These are phyloP conservation scores for Ceratocystis diversiconidia DNA, from an alignment of 2,329 filamentous ascomycete genomes.

Conservation along the genomic window DNA sequence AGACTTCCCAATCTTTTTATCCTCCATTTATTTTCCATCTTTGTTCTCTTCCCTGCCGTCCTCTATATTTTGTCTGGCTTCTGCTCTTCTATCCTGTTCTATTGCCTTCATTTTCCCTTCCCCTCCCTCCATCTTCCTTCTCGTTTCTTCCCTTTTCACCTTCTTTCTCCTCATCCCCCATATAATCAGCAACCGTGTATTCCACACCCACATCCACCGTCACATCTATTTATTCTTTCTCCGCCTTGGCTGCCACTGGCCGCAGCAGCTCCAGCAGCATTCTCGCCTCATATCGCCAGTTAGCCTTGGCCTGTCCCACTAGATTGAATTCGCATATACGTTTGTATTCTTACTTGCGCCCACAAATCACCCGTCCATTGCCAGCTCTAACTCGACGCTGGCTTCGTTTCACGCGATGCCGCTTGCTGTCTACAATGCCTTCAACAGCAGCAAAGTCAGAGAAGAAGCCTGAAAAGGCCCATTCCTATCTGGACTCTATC, in stretches of 20 bases:
- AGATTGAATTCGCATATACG: background rate
- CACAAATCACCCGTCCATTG: background rate
- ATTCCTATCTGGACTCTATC: slow-evolving; percentile 47
- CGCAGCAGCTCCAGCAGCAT: background rate
- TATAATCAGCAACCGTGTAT: background rate
- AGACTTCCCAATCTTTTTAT: background rate
- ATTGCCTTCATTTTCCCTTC: background rate
- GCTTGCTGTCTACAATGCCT: slow-evolving; percentile 10
- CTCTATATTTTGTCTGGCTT: background rate
- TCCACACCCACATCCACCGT: background rate
- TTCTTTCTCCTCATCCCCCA: background rate
- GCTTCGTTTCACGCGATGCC: slow-evolving; percentile 15
- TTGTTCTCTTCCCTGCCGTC: background rate
- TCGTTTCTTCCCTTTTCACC: background rate
- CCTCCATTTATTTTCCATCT: background rate
- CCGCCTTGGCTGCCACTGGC: background rate
- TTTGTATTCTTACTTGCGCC: background rate
- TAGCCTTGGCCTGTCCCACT: background rate
- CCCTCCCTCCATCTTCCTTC: background rate
- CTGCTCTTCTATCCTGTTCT: background rate
- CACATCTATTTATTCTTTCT: background rate
- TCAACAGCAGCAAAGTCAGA: slow-evolving; percentile 23
- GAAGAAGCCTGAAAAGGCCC: slow-evolving; percentile 43
- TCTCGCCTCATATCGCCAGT: background rate
- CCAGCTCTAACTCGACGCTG: slow-evolving; percentile 8